Conservation (phyloP, 139 green algal species). For the Chlorella sp. region DNA sequence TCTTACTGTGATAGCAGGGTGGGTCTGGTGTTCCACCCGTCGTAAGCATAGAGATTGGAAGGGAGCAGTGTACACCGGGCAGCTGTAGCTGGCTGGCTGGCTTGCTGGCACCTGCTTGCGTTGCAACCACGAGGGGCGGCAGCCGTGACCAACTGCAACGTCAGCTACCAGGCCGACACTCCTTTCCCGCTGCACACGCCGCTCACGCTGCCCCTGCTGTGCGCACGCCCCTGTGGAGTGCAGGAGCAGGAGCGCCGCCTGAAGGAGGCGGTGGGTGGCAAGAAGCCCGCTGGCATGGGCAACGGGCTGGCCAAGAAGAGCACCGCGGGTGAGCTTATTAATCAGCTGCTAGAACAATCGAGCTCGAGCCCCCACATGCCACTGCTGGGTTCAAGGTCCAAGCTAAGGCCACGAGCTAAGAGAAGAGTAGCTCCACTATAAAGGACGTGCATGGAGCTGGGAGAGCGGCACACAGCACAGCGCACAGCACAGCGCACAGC, state of each 20-base stretch:
- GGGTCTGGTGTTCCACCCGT: no score
- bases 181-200: neutral
- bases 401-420: no score
- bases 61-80: neutral
- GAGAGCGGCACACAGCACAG: no score
- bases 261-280: conserved; percentile 67
- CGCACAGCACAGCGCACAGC: no score
- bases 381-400: no score
- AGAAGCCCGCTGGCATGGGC: conserved; percentile 45
- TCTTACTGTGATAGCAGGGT: neutral
- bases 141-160: no score
- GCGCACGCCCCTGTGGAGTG: neutral
- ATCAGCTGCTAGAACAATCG: no score
- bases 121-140: no score
- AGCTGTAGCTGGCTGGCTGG: neutral
- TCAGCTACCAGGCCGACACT: no score
- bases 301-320: conserved; percentile 43
- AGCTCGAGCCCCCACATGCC: no score
- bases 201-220: neutral
- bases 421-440: neutral
- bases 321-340: neutral
- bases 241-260: conserved; percentile 77
- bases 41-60: neutral
- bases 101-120: no score
- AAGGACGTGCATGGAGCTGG: no score